Evolutionary conservation across 352 stramenopile genomes (phyloP).

Genomic region (Pilasporangium apinafurcum): DNA sequence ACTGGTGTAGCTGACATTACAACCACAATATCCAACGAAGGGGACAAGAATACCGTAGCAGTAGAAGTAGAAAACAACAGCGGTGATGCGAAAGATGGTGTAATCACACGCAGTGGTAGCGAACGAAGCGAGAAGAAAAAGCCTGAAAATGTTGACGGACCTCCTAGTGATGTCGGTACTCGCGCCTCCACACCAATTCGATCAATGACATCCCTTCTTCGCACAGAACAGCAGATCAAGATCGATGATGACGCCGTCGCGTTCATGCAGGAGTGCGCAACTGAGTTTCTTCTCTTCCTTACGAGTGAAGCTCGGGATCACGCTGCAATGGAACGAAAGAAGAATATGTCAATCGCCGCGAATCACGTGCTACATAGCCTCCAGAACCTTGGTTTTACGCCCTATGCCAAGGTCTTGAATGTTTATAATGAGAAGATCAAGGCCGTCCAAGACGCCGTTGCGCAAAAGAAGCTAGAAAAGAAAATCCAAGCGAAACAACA

Average conservation of each 20-base stretch:
- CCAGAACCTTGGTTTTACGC: constrained; percentile 59
- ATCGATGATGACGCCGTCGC: constrained; percentile 73
- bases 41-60: constrained; percentile 2
- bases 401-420: constrained; percentile 57
- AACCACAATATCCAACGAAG: background rate
- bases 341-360: constrained; percentile 53
- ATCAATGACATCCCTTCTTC: background rate
- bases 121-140: constrained; percentile 1
- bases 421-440: constrained; percentile 69
- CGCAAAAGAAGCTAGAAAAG: constrained; percentile 54
- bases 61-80: background rate
- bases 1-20: background rate
- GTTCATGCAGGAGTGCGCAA: constrained; percentile 84
- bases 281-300: constrained; percentile 78
- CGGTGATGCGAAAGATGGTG: background rate
- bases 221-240: constrained; percentile 33
- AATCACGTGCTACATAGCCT: constrained; percentile 52
- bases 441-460: constrained; percentile 45
- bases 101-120: too few relatives aligned
- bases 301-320: constrained; percentile 76
- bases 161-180: too few relatives aligned
- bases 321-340: constrained; percentile 57
- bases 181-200: too few relatives aligned
- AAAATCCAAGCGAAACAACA: constrained; percentile 35
- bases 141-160: too few relatives aligned